Conservation (phyloP, 164 flowering plant species). For the Berberis vulgaris region DNA sequence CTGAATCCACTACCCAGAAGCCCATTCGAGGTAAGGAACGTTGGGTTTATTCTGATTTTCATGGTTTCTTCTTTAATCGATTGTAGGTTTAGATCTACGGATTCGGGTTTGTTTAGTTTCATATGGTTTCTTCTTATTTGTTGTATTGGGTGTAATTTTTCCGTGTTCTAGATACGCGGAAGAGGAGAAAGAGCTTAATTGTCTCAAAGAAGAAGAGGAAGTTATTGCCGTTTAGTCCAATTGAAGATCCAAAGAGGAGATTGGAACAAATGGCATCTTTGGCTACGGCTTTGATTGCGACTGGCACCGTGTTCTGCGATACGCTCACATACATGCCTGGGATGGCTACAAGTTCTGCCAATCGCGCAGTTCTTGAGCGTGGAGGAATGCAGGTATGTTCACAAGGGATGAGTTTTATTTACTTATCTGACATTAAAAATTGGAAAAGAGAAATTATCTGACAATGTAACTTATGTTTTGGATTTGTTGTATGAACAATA, state of each 20-base stretch:
- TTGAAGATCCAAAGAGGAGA: conserved; percentile 55
- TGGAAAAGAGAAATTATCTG: too few relatives aligned
- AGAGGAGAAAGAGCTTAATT: conserved; percentile 42
- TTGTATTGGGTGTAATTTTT: not conserved
- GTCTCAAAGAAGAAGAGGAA: conserved; percentile 67
- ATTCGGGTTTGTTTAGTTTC: not conserved
- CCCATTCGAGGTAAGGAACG: conserved; percentile 29
- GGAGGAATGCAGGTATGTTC: conserved; percentile 85
- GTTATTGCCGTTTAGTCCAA: conserved; percentile 65
- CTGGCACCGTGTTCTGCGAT: conserved; percentile 57
- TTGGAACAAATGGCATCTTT: conserved; percentile 84
- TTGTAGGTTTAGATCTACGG: not conserved
- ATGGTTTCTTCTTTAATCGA: not conserved
- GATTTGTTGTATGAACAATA: too few relatives aligned
- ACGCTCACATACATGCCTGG: conserved; percentile 68
- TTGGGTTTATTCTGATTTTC: not conserved
- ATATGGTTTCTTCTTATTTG: too few relatives aligned
- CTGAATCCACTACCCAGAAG: conserved; percentile 17
- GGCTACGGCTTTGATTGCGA: conserved; percentile 70
- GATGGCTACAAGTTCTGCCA: conserved; percentile 80
- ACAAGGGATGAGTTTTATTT: not conserved
- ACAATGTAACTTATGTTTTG: too few relatives aligned
- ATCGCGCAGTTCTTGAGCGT: conserved; percentile 50
- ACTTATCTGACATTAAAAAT: not conserved
- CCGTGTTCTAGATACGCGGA: conserved; percentile 30